A percentile compares a stretch with the other conserved stretches of the same genome.
Conservation (phyloP, 1,139 yeast species). For the Candida dubliniensis region DNA sequence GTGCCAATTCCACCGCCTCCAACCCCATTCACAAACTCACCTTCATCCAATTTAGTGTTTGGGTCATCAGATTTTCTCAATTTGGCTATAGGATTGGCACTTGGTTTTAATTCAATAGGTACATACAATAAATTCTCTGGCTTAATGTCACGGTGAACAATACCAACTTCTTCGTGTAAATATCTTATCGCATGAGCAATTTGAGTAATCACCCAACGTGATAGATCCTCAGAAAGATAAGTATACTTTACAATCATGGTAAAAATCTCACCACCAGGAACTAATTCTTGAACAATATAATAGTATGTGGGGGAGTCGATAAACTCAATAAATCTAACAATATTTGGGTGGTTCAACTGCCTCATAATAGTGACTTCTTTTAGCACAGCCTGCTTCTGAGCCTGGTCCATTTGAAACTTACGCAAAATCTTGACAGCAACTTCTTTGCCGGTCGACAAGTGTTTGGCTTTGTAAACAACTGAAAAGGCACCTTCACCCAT, state of each 20-base stretch:
- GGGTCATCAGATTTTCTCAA: conserved; percentile 50
- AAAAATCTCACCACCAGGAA: conserved; percentile 58
- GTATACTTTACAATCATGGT: conserved; percentile 57
- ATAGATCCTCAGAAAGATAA: conserved; percentile 53
- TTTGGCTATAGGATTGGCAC: conserved; percentile 36
- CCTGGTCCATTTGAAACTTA: conserved; percentile 54
- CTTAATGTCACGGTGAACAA: conserved; percentile 58
- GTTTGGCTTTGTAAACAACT: conserved; percentile 73
- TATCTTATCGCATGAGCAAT: conserved; percentile 51
- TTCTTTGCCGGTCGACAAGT: conserved; percentile 41
- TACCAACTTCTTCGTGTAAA: conserved; percentile 56
- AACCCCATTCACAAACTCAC: conserved; percentile 44
- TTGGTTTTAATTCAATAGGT: conserved; percentile 60
- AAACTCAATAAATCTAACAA: conserved; percentile 49
- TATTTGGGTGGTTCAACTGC: conserved; percentile 50
- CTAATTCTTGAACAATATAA: conserved; percentile 54
- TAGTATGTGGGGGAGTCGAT: conserved; percentile 50
- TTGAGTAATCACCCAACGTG: conserved; percentile 53
- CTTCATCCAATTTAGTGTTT: conserved; percentile 51
- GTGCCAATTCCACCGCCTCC: conserved; percentile 56
- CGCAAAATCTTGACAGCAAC: conserved; percentile 71
- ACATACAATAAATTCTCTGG: conserved; percentile 55
- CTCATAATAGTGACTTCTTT: conserved; percentile 63
- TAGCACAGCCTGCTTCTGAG: conserved; percentile 53
- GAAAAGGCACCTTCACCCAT: conserved; percentile 96